Percentiles rank a stretch among this genome's conserved stretches.
Evolutionary conservation across 2,329 filamentous ascomycete species (phyloP).

Genomic region (Coccinonectria pachysandricola): DNA sequence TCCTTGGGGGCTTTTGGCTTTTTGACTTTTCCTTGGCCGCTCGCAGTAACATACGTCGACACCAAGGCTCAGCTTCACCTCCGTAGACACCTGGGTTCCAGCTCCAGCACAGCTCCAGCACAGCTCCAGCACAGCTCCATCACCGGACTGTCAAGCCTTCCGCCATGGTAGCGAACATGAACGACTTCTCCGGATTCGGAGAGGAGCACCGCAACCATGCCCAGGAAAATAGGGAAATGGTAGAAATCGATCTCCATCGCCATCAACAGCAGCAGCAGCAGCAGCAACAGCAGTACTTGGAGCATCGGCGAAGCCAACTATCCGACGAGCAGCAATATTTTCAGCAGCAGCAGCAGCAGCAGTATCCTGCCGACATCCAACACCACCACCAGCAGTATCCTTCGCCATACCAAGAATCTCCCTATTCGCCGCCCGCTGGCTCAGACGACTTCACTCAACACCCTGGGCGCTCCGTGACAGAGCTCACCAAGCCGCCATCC

Average conservation of each 20-base stretch:
- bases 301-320: no score
- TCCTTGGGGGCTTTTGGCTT: no score
- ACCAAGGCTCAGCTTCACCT: no score
- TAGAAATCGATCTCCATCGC: slow-evolving; percentile 24
- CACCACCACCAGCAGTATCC: slow-evolving; percentile 6
- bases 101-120: no score
- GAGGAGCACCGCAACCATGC: slow-evolving; percentile 11
- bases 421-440: no score
- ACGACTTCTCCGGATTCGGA: slow-evolving; percentile 16
- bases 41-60: no score
- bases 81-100: no score
- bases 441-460: slow-evolving; percentile 17
- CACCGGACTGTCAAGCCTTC: no score
- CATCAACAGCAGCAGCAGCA: slow-evolving; percentile 15
- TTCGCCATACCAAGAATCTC: slow-evolving; percentile 12
- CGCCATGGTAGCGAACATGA: slow-evolving; percentile 15
- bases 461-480: slow-evolving; percentile 18
- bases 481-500: no score
- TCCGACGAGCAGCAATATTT: slow-evolving; percentile 10
- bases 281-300: slow-evolving; percentile 9
- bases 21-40: no score
- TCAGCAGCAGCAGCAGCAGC: slow-evolving; percentile 13
- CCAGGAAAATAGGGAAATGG: slow-evolving; percentile 24
- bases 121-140: no score
- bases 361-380: slow-evolving; percentile 7